These are phyloP conservation scores for Dactylellina drechsleri DNA, from an alignment of 2,329 filamentous ascomycete genomes.

Conservation along the genomic window DNA sequence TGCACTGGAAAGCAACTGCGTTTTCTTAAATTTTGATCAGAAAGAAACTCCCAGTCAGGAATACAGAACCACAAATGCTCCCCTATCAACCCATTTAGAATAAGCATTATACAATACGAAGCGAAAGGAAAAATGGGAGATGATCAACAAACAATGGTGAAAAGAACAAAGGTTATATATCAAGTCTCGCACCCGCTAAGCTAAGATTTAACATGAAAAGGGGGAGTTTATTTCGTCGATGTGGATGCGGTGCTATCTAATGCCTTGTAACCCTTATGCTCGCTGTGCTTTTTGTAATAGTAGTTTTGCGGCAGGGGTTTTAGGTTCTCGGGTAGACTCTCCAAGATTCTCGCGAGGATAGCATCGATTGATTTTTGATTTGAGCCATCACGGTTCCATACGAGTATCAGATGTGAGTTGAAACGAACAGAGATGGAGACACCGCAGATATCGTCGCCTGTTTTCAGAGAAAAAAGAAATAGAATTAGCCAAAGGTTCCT, in stretches of 20 bases:
- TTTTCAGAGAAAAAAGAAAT: neutral
- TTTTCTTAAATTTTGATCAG: neutral
- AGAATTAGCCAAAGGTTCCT: neutral
- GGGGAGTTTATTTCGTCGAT: conserved; percentile 2
- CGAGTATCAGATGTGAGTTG: conserved; percentile 85
- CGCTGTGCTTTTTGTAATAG: conserved; percentile 87
- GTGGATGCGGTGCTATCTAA: conserved; percentile 24
- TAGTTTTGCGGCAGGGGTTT: conserved; percentile 71
- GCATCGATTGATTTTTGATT: conserved; percentile 81
- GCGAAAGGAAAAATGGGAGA: conserved; percentile 1
- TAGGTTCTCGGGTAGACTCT: conserved; percentile 77
- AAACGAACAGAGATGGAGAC: conserved; percentile 87
- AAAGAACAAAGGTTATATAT: neutral
- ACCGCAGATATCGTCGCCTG: conserved; percentile 87
- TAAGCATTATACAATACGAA: conserved; percentile 12
- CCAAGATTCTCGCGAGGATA: conserved; percentile 77
- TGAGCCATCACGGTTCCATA: conserved; percentile 91
- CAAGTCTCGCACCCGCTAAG: neutral
- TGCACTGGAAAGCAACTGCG: neutral
- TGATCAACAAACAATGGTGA: neutral
- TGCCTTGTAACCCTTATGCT: conserved; percentile 82
- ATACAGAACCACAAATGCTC: neutral
- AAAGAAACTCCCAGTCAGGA: neutral
- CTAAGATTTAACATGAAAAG: neutral
- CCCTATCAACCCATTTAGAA: neutral